A percentile compares a stretch with the other conserved stretches of the same genome.
phyloP scores from a whole-genome alignment of 441 rosid genomes.

The Gossypium lobatum region DNA sequence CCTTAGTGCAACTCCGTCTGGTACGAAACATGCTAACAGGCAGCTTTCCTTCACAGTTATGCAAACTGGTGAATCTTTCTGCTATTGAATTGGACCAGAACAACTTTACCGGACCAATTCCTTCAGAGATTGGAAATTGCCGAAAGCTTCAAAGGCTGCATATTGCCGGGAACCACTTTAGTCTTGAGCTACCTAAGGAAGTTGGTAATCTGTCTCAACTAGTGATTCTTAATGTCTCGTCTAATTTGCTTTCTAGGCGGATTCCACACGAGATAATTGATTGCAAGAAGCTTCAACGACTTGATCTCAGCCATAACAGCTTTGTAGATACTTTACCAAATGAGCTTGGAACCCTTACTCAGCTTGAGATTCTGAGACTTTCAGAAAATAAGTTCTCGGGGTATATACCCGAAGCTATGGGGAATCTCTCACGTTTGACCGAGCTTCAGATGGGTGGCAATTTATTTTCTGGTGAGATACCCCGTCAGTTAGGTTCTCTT shows the following conservation, averaged over 20 bases:
- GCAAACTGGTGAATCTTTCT: conserved; percentile 74
- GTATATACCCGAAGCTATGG: conserved; percentile 62
- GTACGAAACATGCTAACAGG: conserved; percentile 70
- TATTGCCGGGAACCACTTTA: conserved; percentile 70
- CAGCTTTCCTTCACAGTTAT: conserved; percentile 75
- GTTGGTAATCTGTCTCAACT: conserved; percentile 69
- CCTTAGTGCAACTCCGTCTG: conserved; percentile 71
- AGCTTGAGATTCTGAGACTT: conserved; percentile 75
- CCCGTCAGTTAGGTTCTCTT: conserved; percentile 64
- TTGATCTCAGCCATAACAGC: conserved; percentile 74
- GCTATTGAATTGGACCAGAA: conserved; percentile 84
- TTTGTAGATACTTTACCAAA: conserved; percentile 58
- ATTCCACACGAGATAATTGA: conserved; percentile 62
- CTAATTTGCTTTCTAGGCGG: conserved; percentile 60
- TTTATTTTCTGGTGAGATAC: conserved; percentile 70
- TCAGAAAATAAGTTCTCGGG: conserved; percentile 81
- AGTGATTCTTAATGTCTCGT: conserved; percentile 81
- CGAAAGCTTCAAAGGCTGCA: conserved; percentile 81
- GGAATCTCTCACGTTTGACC: conserved; percentile 79
- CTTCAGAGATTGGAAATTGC: conserved; percentile 60
- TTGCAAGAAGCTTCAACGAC: conserved; percentile 90
- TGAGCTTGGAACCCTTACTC: conserved; percentile 72
- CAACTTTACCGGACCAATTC: conserved; percentile 73
- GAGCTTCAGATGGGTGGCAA: conserved; percentile 98
- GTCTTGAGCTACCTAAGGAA: conserved; percentile 60